phyloP scores from a whole-genome alignment of 768 basidiomycete genomes.

The Rhodotorula toruloides region DNA sequence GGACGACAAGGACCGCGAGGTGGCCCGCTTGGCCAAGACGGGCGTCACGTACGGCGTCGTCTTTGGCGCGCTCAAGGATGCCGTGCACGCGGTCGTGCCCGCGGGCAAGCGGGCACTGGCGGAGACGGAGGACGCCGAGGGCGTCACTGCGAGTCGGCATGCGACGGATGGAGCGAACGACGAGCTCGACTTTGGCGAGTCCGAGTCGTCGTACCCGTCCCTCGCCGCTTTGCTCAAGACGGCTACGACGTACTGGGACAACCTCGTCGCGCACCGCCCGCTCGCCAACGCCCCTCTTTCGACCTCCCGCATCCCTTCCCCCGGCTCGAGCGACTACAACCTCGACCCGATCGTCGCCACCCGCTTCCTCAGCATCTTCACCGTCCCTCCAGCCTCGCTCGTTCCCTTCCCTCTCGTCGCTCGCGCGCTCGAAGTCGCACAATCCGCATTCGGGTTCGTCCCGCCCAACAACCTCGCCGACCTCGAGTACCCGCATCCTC shows the following conservation, averaged over 20 bases:
- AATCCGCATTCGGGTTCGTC: constrained; percentile 8
- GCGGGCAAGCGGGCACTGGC: too few relatives aligned
- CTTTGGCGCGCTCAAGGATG: constrained; percentile 16
- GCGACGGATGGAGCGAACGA: not conserved
- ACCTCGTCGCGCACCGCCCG: constrained; percentile 1
- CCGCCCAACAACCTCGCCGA: constrained; percentile 3
- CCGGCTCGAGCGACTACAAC: not conserved
- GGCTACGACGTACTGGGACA: not conserved
- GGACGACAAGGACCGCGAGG: not conserved
- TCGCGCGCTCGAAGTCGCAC: not conserved
- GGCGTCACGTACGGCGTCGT: constrained; percentile 20
- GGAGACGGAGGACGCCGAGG: too few relatives aligned
- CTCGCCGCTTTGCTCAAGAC: constrained; percentile 2
- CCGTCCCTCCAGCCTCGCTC: not conserved
- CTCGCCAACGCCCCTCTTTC: not conserved
- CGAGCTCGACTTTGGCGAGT: not conserved
- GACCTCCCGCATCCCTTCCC: not conserved
- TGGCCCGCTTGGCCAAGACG: not conserved
- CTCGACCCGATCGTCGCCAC: constrained; percentile 14
- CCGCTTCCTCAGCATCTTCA: constrained; percentile 18
- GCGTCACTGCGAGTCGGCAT: not conserved
- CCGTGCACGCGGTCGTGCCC: not conserved
- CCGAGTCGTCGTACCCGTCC: not conserved
- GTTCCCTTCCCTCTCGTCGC: not conserved
- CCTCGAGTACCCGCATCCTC: constrained; percentile 8